Conservation (phyloP, 2,329 filamentous ascomycete genomes). For the Aaosphaeria pasadenensis region DNA sequence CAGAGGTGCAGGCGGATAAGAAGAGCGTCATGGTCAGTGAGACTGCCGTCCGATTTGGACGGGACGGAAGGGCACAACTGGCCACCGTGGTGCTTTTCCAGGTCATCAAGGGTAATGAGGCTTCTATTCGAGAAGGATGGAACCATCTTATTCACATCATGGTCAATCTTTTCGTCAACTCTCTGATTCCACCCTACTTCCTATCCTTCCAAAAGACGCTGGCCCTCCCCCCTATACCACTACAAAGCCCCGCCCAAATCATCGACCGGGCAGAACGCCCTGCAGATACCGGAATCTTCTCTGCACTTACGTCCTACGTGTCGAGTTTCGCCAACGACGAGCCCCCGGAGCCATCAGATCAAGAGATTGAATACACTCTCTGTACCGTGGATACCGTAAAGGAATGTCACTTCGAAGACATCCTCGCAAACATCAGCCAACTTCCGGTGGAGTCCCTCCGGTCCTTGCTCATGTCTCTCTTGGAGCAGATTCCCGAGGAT, state of each 20-base stretch:
- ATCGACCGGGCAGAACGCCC: constrained; percentile 81
- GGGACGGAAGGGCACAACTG: constrained; percentile 89
- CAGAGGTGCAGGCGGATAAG: constrained; percentile 87
- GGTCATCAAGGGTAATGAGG: constrained; percentile 82
- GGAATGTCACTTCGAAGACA: constrained; percentile 77
- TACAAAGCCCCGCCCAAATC: constrained; percentile 87
- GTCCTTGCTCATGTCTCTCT: constrained; percentile 67
- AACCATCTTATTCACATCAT: constrained; percentile 84
- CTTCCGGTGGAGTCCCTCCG: constrained; percentile 60
- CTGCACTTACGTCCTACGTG: constrained; percentile 92
- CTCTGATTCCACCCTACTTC: constrained; percentile 81
- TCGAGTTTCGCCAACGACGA: constrained; percentile 99
- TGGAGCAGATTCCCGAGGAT: constrained; percentile 85
- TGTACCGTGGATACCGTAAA: constrained; percentile 93
- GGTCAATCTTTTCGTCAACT: constrained; percentile 94
- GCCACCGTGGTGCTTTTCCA: constrained; percentile 95
- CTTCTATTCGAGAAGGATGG: constrained; percentile 73
- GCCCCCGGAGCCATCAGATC: constrained; percentile 93
- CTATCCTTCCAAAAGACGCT: constrained; percentile 61
- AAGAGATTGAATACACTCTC: constrained; percentile 92
- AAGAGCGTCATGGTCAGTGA: constrained; percentile 98
- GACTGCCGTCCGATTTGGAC: constrained; percentile 89
- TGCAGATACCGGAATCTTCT: constrained; percentile 82
- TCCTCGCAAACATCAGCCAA: constrained; percentile 77
- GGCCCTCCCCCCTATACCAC: constrained; percentile 75